Percentiles rank a stretch among this genome's conserved stretches.
Conservation (phyloP, 345 rosid genomes). For the Hibiscus tridactylites region DNA sequence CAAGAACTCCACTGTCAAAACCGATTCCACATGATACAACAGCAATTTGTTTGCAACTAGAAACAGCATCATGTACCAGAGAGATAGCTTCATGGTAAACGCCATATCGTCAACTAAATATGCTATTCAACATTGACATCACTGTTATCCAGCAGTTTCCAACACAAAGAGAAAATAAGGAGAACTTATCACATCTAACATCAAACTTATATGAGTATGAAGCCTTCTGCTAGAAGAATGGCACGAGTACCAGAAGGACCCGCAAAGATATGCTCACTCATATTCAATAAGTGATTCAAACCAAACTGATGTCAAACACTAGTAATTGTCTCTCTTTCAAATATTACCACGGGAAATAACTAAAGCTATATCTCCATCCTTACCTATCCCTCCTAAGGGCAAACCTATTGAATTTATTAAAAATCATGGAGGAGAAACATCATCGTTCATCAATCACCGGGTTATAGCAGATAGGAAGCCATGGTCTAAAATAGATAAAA, state of each 20-base stretch:
- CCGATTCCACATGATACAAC: background rate
- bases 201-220: background rate
- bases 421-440: background rate
- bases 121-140: background rate
- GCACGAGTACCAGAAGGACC: background rate
- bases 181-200: background rate
- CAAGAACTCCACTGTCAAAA: constrained; percentile 7
- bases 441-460: background rate
- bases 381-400: background rate
- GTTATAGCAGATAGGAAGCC: background rate
- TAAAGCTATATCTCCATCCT: background rate
- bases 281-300: background rate
- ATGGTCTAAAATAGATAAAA: background rate
- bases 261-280: background rate
- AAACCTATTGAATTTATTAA: background rate
- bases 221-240: background rate
- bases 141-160: background rate
- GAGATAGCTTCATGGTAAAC: background rate
- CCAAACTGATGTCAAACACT: background rate
- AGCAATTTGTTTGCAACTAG: background rate
- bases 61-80: constrained; percentile 1
- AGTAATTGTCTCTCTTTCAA: background rate
- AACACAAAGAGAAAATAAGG: background rate
- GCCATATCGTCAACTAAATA: background rate
- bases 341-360: background rate